Percentiles rank a stretch among this genome's conserved stretches.
Conservation (phyloP, 2,329 filamentous ascomycete species). For the Fusarium temperatum region DNA sequence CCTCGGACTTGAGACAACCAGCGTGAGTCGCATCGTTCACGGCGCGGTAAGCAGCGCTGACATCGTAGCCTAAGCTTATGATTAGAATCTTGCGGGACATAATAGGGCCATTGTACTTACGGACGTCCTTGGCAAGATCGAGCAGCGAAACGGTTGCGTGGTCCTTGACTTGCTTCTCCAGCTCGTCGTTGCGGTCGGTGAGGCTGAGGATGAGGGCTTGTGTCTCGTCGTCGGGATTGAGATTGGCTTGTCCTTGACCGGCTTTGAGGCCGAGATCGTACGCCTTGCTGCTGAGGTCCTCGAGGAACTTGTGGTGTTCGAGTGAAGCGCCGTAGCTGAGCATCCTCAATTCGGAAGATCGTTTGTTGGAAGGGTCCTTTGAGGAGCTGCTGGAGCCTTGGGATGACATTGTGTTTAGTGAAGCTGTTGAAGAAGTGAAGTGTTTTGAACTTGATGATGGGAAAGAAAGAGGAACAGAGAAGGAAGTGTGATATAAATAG, state of each 20-base stretch:
- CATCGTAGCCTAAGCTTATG: fast-evolving
- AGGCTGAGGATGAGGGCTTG: not conserved
- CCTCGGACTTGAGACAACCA: fast-evolving
- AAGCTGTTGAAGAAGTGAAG: not conserved
- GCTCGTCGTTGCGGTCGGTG: not conserved
- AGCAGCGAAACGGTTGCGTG: fast-evolving
- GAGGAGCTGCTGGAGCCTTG: not conserved
- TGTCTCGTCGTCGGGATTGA: not conserved
- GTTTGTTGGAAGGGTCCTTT: not conserved
- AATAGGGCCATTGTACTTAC: not conserved
- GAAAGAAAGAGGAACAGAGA: fast-evolving
- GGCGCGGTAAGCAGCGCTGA: not conserved
- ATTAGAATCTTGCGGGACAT: not conserved
- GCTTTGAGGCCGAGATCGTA: not conserved
- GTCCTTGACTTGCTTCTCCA: not conserved
- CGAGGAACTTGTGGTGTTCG: not conserved
- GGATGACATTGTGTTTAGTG: not conserved
- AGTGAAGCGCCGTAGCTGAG: not conserved
- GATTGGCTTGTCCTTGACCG: not conserved
- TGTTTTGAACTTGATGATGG: too few species aligned
- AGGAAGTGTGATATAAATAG: not conserved
- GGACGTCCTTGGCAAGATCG: not conserved
- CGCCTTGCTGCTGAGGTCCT: not conserved
- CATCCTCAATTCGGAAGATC: not conserved
- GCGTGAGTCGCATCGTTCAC: fast-evolving